Evolutionary conservation across 192 early-diverging fungal species (phyloP).

Genomic region (Dispira simplex): DNA sequence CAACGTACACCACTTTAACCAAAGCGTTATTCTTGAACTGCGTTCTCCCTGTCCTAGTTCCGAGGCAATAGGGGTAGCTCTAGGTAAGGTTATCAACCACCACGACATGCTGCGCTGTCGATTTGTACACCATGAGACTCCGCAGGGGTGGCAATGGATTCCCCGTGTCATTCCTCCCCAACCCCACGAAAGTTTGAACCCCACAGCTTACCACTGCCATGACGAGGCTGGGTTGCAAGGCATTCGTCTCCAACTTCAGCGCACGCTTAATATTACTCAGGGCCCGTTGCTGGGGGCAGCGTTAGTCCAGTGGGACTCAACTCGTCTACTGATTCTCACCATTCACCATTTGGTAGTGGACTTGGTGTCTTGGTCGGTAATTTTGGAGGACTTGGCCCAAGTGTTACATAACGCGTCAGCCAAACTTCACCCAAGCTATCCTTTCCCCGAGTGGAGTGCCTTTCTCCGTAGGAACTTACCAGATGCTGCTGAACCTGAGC

Average conservation of each 20-base stretch:
- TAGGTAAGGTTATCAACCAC: too few relatives aligned
- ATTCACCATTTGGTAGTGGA: slow-evolving; percentile 1
- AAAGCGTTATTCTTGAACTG: not conserved
- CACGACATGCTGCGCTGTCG: too few relatives aligned
- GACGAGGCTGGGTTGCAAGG: not conserved
- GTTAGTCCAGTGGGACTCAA: not conserved
- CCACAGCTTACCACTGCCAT: too few relatives aligned
- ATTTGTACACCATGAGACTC: not conserved
- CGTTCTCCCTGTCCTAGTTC: not conserved
- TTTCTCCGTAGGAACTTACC: slow-evolving; percentile 7
- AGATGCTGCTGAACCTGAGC: slow-evolving; percentile 11
- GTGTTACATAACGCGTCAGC: not conserved
- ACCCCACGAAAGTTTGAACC: not conserved
- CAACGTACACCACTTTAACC: not conserved
- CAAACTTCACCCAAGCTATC: too few relatives aligned
- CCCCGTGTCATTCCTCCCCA: not conserved
- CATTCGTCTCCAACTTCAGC: not conserved
- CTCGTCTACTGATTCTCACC: slow-evolving; percentile 7
- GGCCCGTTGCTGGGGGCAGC: not conserved
- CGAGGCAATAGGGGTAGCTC: too few relatives aligned
- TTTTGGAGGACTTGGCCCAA: not conserved
- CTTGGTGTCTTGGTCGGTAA: not conserved
- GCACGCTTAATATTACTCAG: not conserved
- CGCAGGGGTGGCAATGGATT: not conserved
- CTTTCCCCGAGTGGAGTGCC: not conserved